Evolutionary conservation across 1,284 basidiomycete genomes (phyloP).

Genomic region (Pseudozyma sp.): DNA sequence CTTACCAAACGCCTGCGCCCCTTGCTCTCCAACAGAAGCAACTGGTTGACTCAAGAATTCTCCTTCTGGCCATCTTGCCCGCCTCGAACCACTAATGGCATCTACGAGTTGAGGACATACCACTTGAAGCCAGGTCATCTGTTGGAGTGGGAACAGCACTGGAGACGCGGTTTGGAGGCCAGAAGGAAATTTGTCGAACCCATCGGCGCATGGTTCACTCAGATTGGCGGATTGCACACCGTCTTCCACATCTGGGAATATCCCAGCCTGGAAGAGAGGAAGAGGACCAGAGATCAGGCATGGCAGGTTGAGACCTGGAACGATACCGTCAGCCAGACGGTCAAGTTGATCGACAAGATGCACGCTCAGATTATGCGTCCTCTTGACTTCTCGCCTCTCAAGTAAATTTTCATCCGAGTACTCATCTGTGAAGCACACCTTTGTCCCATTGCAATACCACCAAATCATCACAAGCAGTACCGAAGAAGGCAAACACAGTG

Average conservation of each 20-base stretch:
- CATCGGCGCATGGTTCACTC: conserved; percentile 66
- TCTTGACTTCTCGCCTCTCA: conserved; percentile 53
- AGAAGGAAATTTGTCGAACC: conserved; percentile 64
- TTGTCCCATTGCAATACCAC: no score
- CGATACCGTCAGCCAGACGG: conserved; percentile 65
- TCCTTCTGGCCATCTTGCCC: conserved; percentile 63
- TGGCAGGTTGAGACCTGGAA: conserved; percentile 69
- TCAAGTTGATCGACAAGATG: conserved; percentile 67
- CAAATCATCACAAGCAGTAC: no score
- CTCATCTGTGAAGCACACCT: no score
- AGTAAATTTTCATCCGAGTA: no score
- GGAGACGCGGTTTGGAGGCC: conserved; percentile 66
- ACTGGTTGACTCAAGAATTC: conserved; percentile 67
- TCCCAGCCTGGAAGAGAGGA: conserved; percentile 63
- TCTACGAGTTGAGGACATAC: conserved; percentile 66
- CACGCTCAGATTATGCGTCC: conserved; percentile 67
- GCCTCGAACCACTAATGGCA: conserved; percentile 39
- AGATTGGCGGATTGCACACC: conserved; percentile 65
- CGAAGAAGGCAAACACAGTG: no score
- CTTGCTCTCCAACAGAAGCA: conserved; percentile 53
- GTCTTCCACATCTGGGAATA: conserved; percentile 68
- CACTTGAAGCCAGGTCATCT: conserved; percentile 64
- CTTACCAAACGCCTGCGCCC: conserved; percentile 36
- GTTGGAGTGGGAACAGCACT: conserved; percentile 66
- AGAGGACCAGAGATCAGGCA: conserved; percentile 62